phyloP scores from a whole-genome alignment of 1,284 basidiomycete genomes.

The Agroathelia rolfsii region DNA sequence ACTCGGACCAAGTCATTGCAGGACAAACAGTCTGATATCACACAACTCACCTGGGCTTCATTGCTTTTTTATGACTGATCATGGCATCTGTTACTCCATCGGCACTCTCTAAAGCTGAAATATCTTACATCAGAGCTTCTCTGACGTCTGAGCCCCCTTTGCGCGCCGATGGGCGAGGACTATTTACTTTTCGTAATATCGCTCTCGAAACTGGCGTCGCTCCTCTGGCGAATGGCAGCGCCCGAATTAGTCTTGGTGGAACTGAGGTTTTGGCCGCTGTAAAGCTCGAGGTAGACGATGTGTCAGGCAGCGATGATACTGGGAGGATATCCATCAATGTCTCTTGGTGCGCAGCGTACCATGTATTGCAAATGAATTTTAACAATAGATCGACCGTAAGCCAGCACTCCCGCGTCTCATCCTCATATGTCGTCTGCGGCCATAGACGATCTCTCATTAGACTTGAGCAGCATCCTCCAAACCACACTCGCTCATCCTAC shows the following conservation, averaged over 20 bases:
- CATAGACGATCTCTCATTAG: conserved; percentile 64
- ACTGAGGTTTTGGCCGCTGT: conserved; percentile 59
- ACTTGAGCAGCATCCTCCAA: conserved; percentile 49
- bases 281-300: conserved; percentile 63
- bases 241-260: conserved; percentile 56
- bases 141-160: conserved; percentile 44
- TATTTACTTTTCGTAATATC: conserved; percentile 54
- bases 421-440: conserved; percentile 50
- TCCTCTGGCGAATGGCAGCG: conserved; percentile 72
- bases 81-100: too few relatives aligned
- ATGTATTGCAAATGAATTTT: conserved; percentile 1
- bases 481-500: conserved; percentile 52
- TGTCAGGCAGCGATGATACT: conserved; percentile 38
- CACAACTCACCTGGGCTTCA: too few relatives aligned
- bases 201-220: conserved; percentile 67
- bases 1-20: too few relatives aligned
- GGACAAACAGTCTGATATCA: too few relatives aligned
- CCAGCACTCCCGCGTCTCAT: conserved; percentile 70
- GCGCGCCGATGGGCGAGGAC: conserved; percentile 57
- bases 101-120: conserved; percentile 67
- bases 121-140: conserved; percentile 59
- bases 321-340: conserved; percentile 58
- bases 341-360: conserved; percentile 48
- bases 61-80: too few relatives aligned
- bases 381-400: conserved; percentile 26